Percentiles rank a stretch among this genome's conserved stretches.
Evolutionary conservation across 2,329 filamentous ascomycete genomes (phyloP).

Genomic region (Penicillium thymicola): DNA sequence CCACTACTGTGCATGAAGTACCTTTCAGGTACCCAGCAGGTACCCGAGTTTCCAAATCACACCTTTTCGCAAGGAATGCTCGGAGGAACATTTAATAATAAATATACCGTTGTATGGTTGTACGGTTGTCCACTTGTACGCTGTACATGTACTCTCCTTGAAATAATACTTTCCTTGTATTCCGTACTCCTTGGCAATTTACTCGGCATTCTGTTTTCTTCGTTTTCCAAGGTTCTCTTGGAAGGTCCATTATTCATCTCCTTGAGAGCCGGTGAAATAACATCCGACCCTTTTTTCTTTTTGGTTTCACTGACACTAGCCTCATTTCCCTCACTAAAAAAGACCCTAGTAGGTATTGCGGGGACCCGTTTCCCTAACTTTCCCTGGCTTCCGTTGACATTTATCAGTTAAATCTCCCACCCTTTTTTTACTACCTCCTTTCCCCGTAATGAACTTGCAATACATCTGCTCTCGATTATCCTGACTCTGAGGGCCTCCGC

Average conservation of each 20-base stretch:
- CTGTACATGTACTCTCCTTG: neutral
- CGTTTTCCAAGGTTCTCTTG: neutral
- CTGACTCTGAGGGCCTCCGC: constrained; percentile 21
- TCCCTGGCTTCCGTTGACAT: neutral
- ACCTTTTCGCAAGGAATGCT: neutral
- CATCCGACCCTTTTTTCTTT: neutral
- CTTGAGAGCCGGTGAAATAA: neutral
- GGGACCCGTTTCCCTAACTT: constrained; percentile 18
- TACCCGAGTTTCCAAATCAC: constrained; percentile 1
- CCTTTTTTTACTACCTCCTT: neutral
- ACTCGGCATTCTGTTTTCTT: neutral
- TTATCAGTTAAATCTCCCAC: neutral
- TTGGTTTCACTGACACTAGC: neutral
- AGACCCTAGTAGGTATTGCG: constrained; percentile 18
- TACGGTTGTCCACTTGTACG: too few species aligned
- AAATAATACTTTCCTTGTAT: neutral
- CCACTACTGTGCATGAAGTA: constrained; percentile 8
- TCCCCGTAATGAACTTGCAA: constrained; percentile 26
- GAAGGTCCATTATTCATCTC: neutral
- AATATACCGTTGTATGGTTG: too few species aligned
- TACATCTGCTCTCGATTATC: constrained; percentile 14
- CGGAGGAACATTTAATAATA: too few species aligned
- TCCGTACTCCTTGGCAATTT: neutral
- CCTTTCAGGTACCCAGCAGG: constrained; percentile 10
- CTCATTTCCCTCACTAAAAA: neutral